Conservation (phyloP, 192 early-diverging fungal genomes). For the Rhizoclosmatium globosum region DNA sequence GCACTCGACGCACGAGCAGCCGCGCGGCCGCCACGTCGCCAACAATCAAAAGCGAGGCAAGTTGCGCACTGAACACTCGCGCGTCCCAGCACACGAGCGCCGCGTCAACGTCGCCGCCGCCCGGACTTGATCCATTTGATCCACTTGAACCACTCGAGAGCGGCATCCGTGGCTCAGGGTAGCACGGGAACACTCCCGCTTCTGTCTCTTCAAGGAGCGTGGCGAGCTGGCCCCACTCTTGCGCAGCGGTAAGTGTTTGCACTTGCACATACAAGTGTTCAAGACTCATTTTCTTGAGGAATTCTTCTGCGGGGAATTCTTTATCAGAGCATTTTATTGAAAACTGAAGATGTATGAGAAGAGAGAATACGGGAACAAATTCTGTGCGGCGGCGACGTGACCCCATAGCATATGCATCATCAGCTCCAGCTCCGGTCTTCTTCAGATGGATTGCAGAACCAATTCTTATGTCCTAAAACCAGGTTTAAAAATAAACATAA, state of each 20-base stretch:
- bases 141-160: neutral
- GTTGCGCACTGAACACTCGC: conserved; percentile 19
- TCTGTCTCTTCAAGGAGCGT: conserved; percentile 3
- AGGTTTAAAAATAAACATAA: no score
- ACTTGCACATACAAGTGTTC: neutral
- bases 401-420: no score
- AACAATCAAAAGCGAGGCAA: conserved; percentile 1
- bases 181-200: neutral
- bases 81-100: neutral
- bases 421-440: no score
- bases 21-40: conserved; percentile 6
- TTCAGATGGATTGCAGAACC: no score
- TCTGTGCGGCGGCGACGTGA: no score
- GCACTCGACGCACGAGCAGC: conserved; percentile 4
- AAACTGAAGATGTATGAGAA: no score
- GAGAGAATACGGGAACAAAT: no score
- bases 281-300: neutral
- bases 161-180: neutral
- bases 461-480: no score
- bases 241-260: neutral
- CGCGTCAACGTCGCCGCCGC: neutral
- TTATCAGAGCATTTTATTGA: no score
- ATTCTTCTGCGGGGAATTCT: neutral
- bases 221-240: neutral
- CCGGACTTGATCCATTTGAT: no score